Base-by-base conservation (phyloP, 495 filamentous ascomycete species). In the Niebla homalea region DNA sequence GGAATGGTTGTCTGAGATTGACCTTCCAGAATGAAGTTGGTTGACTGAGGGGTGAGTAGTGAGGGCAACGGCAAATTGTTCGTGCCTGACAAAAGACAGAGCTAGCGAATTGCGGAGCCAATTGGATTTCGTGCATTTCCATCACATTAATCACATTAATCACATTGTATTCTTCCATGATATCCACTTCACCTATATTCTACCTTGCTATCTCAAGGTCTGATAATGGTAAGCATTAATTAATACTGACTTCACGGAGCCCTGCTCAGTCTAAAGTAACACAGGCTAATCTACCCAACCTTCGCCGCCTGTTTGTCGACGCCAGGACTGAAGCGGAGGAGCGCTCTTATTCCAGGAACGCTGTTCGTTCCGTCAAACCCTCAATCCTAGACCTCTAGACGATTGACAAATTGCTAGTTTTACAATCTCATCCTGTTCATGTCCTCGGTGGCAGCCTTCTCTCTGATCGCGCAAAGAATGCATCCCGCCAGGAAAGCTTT, bases 391-490 rank as follows among this genome's bases (percentile, higher is more conserved):
- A 4, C 47, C 2, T 25, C 36, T 16, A 20, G 29, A 32, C 7
- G 29, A 12, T 46, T 51, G 41, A 54, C 26, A 36, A 12, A 43
- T 4, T 25, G 10, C 36, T 61, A 96, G 92, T 98, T 98, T 66
- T 98, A 97, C 70, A 97, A 97, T 60, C 76, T 95, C 3, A 86
- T 95, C 2, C 73, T 97, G 2, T 98, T 97, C 68, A 85, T 97
- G 65, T 89, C 89, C 4, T 94, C 89, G 0, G 85, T 96, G 29
- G 88, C 87, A 2, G 79, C 92, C 50, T 93, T 96, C 71, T 94
- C 89, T 61, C 71, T 96, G 52, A 78, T 88, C 52, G 90, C 87
- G 18, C 93, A 98, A 60, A 72, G 78, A 38, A 77, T 84, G 72
- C 76, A 66, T 55, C 66, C 69, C 41, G 60, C 57, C 14, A 75